These are phyloP conservation scores for Amylocystis lapponica DNA, from an alignment of 768 basidiomycete genomes.

Conservation along the genomic window DNA sequence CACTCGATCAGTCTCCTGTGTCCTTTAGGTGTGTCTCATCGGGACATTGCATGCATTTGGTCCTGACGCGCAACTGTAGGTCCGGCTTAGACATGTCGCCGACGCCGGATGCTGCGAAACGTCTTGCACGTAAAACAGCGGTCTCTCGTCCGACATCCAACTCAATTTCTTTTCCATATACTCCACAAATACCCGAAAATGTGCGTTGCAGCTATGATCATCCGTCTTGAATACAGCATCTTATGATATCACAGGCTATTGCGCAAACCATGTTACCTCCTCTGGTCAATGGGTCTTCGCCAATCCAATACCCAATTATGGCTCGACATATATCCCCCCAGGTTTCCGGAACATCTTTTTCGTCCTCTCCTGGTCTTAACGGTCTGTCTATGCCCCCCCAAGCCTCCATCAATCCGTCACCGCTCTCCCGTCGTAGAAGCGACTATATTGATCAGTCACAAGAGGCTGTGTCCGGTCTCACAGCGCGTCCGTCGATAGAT, in stretches of 20 bases:
- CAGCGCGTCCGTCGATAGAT: conserved; percentile 55
- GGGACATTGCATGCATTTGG: not conserved
- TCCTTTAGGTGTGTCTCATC: conserved; percentile 36
- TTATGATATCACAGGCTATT: conserved; percentile 26
- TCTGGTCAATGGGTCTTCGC: conserved; percentile 34
- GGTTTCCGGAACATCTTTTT: conserved; percentile 35
- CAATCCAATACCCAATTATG: conserved; percentile 53
- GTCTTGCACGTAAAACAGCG: conserved; percentile 35
- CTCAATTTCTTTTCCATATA: conserved; percentile 31
- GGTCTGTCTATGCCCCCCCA: conserved; percentile 64
- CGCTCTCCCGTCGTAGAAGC: conserved; percentile 64
- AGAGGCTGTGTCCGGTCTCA: conserved; percentile 47
- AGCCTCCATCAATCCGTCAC: conserved; percentile 78
- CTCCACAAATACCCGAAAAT: conserved; percentile 43
- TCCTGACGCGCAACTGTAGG: not conserved
- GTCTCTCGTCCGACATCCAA: conserved; percentile 36
- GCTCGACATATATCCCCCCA: conserved; percentile 34
- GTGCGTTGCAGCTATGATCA: conserved; percentile 28
- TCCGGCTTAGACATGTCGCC: conserved; percentile 10
- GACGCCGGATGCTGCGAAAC: conserved; percentile 16
- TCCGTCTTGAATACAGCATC: not conserved
- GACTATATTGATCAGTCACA: conserved; percentile 80
- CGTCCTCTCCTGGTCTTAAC: conserved; percentile 35
- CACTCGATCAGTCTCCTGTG: conserved; percentile 35
- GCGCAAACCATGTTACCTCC: conserved; percentile 32